Evolutionary conservation across 1,284 basidiomycete genomes (phyloP).

Genomic region (Rhodotorula sp.): DNA sequence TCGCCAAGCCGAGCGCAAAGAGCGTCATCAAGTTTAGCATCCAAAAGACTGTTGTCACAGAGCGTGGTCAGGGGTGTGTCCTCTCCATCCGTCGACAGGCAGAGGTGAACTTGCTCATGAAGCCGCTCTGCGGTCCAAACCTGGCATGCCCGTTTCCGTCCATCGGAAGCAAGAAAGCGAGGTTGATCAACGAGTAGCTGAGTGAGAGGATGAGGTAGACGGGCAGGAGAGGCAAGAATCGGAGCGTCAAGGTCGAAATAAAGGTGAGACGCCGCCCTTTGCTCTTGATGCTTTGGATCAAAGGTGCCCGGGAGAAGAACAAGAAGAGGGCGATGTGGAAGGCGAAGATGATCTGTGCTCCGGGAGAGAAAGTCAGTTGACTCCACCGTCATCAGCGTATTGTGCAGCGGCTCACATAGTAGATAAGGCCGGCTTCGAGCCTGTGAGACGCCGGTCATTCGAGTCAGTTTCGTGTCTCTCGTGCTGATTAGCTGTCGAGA

Average conservation of each 20-base stretch:
- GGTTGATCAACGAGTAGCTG: slow-evolving; percentile 46
- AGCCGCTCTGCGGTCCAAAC: slow-evolving; percentile 27
- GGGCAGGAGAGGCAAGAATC: slow-evolving; percentile 42
- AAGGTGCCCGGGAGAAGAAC: slow-evolving; percentile 29
- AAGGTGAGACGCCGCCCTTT: slow-evolving; percentile 39
- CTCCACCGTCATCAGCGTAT: background rate
- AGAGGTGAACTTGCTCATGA: slow-evolving; percentile 8
- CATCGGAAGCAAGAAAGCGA: slow-evolving; percentile 47
- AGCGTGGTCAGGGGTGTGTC: slow-evolving; percentile 27
- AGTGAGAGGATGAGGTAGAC: slow-evolving; percentile 46
- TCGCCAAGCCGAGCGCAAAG: slow-evolving; percentile 45
- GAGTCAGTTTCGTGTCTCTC: no score
- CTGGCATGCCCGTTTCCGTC: slow-evolving; percentile 44
- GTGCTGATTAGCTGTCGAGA: no score
- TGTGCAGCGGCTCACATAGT: background rate
- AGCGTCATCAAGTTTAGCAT: slow-evolving; percentile 48
- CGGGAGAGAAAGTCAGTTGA: background rate
- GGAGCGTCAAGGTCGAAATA: slow-evolving; percentile 36
- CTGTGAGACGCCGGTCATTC: slow-evolving; percentile 40
- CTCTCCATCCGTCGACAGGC: background rate
- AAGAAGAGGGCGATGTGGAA: slow-evolving; percentile 47
- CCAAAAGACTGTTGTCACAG: slow-evolving; percentile 43
- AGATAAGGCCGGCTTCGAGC: slow-evolving; percentile 22
- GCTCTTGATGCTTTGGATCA: slow-evolving; percentile 41
- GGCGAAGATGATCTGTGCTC: slow-evolving; percentile 43